phyloP scores from a whole-genome alignment of 306 rosid species.

The Acacia confusa region DNA sequence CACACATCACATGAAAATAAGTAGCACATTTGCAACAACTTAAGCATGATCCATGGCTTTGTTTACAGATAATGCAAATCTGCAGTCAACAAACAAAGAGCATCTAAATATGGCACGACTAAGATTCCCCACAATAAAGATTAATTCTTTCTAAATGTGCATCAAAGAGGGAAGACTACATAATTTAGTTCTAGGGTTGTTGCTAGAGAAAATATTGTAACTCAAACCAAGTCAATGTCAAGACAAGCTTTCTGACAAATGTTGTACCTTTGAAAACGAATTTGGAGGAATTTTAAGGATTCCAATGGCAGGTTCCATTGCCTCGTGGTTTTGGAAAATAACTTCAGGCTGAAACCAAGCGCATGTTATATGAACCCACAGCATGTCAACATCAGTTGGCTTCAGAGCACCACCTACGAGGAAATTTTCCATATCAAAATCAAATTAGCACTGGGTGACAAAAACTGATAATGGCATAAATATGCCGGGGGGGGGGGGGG shows the following conservation, averaged over 20 bases:
- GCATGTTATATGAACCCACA: constrained; percentile 92
- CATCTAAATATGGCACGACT: not conserved
- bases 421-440: constrained; percentile 18
- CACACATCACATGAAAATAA: constrained; percentile 85
- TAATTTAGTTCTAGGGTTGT: constrained; percentile 13
- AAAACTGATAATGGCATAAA: not conserved
- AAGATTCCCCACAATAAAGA: not conserved
- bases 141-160: not conserved
- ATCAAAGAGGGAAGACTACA: not conserved
- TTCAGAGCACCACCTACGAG: constrained; percentile 88
- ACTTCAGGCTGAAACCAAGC: constrained; percentile 96
- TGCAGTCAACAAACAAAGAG: constrained; percentile 46
- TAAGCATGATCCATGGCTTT: constrained; percentile 84
- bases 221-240: constrained; percentile 24
- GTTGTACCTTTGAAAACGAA: constrained; percentile 71
- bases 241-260: constrained; percentile 17
- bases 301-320: constrained; percentile 94
- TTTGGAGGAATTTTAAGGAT: constrained; percentile 69
- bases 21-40: constrained; percentile 92
- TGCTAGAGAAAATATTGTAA: constrained; percentile 23
- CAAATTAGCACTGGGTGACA: constrained; percentile 15
- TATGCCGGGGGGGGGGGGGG: not conserved
- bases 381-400: constrained; percentile 79
- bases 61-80: constrained; percentile 83
- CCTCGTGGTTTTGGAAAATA: constrained; percentile 67